Evolutionary conservation across 345 rosid genomes (phyloP), one percentile per base, ranked within the genome.

Genomic region (Acer campestre): DNA sequence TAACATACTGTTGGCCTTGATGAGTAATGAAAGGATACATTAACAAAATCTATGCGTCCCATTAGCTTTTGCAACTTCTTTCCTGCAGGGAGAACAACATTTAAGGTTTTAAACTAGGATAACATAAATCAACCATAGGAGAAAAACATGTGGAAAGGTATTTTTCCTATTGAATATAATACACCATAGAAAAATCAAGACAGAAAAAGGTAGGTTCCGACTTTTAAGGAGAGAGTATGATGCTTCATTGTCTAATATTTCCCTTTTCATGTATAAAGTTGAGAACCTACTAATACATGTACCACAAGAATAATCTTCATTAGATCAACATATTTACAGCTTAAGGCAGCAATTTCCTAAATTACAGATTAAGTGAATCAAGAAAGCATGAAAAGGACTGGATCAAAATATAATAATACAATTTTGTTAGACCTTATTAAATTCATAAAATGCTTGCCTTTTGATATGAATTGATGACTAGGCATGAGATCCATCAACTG

Each of bases 401-500:
- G 61, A 11, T 55, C 55, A 71, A 72, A 76, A 58, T 25, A 67
- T 40, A 49, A 69, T 35, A 35, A 61, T 42, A 44, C 18, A 75
- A 74, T 51, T 61, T 59, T 13, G 61, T 66, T 5, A 59, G 56
- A 68, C 53, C 27, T 2, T 42, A 66, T 63, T 38, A 5, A 72
- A 71, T 53, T 55, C 65, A 71, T 75, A 76, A 77, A 67, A 51
- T 76, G 68, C 91, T 91, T 86, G 83, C 99, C 99, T 92, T 92
- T 80, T 42, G 97, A 85, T 66, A 73, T 73, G 78, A 95, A 92
- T 73, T 92, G 99, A 56, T 84, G 88, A 85, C 98, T 92, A 48
- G 92, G 92, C 81, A 82, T 76, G 81, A 95, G 94, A 89, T 96
- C 97, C 97, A 96, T 96, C 88, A 96, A 83, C 69, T 93, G 97